Evolutionary conservation across 768 basidiomycete genomes (phyloP).

Genomic region (Mycena maculata): DNA sequence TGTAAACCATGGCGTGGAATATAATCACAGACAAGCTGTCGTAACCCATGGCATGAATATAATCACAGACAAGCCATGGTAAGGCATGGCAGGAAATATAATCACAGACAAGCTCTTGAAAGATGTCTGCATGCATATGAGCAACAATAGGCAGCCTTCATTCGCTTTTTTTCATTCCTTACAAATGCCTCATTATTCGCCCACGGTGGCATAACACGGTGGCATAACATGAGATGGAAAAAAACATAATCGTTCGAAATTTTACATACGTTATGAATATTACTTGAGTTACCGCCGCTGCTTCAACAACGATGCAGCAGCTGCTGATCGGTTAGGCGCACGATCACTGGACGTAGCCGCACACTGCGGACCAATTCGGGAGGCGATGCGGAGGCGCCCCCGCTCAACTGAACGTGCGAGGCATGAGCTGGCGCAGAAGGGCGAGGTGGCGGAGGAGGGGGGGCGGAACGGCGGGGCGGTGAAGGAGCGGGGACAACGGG

Average conservation of each 20-base stretch:
- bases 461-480: not conserved
- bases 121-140: no score
- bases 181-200: not conserved
- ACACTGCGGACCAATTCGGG: not conserved
- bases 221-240: not conserved
- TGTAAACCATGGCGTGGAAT: not conserved
- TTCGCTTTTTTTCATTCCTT: no score
- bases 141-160: not conserved
- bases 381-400: not conserved
- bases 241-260: constrained; percentile 1
- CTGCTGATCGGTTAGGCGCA: not conserved
- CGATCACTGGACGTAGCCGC: not conserved
- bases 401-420: not conserved
- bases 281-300: not conserved
- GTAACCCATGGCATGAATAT: no score
- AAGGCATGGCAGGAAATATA: not conserved
- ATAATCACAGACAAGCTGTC: constrained; percentile 3
- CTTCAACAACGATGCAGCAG: not conserved
- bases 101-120: not conserved
- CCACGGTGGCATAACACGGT: no score
- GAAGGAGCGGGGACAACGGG: not conserved
- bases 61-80: not conserved
- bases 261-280: constrained; percentile 1
- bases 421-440: not conserved
- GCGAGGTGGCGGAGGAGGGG: no score